Base-by-base conservation (phyloP, 2,329 filamentous ascomycete species). In the Bipolaris oryzae region DNA sequence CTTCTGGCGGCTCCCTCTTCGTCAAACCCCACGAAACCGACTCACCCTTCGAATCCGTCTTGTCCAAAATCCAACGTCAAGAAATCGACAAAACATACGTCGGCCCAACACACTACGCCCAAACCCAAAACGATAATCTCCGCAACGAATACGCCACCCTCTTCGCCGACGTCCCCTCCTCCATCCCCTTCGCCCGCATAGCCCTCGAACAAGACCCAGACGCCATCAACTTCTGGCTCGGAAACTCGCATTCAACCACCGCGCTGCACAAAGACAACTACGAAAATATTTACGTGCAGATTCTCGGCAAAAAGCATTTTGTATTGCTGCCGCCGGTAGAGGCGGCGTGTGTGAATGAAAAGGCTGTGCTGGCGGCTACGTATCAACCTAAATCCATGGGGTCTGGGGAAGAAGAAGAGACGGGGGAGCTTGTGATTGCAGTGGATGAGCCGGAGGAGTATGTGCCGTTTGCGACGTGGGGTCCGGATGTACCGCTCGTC, bases 101-200 rank as follows among this genome's bases (percentile, higher is more conserved):
- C 18, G 44, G 35, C 6, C 61, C 59, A 45, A 71, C 68, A 2
- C 66, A 68, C 67, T 93, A 93, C 75, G 88, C 88, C 1, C 90
- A 93, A 76, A 91, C 89, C 35, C 90, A 95, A 79, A 92, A 95
- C 71, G 89, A 94, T 74, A 95, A 94, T 69, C 82, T 95, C 18
- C 85, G 87, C 2, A 81, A 87, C 57, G 91, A 95, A 74, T 95
- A 93, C 72, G 61, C 78, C 0, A 67, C 80, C 0, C 81, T 95
- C 2, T 86, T 87, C 69, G 68, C 78, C 0, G 83, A 90, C 63
- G 85, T 91, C 0, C 87, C 86, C 10, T 74, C 74, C 2, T 82
- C 84, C 53, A 86, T 94, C 44, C 83, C 88, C 1, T 95, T 90
- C 72, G 90, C 90, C 0, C 84, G 87, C 25, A 87, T 91, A 58